A percentile compares a stretch with the other conserved stretches of the same genome.
phyloP scores from a whole-genome alignment of 2,329 filamentous ascomycete genomes.

The Aspergillaceae sp. region DNA sequence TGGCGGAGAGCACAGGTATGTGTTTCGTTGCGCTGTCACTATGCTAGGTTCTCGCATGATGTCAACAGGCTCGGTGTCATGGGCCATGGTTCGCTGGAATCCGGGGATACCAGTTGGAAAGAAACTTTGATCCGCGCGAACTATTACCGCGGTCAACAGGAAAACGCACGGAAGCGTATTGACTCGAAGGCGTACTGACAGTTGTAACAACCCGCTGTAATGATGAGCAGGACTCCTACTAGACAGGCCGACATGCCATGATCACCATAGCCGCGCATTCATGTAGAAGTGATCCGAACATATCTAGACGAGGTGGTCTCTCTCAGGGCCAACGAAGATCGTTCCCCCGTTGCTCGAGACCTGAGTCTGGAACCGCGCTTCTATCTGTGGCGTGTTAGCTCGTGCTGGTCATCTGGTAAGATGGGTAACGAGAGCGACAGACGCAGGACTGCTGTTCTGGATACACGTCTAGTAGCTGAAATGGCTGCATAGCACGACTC shows the following conservation, averaged over 20 bases:
- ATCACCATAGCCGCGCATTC: slow-evolving; percentile 49
- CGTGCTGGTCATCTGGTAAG: no score
- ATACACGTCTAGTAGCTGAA: no score
- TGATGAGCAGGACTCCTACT: background rate
- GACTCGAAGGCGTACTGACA: no score
- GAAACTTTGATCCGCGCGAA: slow-evolving; percentile 26
- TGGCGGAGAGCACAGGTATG: slow-evolving; percentile 43
- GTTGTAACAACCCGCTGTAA: no score
- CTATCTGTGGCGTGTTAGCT: slow-evolving; percentile 49
- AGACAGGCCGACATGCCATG: slow-evolving; percentile 35
- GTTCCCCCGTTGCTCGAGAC: slow-evolving; percentile 45
- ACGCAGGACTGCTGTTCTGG: no score
- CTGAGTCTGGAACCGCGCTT: slow-evolving; percentile 46
- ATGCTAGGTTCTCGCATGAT: slow-evolving; percentile 46
- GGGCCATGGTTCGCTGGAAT: slow-evolving; percentile 19
- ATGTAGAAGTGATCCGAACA: slow-evolving; percentile 20
- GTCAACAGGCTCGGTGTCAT: slow-evolving; percentile 25
- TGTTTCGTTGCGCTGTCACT: slow-evolving; percentile 40
- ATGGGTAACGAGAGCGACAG: no score
- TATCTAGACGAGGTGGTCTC: slow-evolving; percentile 22
- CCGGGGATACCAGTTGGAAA: slow-evolving; percentile 19
- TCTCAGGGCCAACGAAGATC: slow-evolving; percentile 40
- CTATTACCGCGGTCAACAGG: slow-evolving; percentile 15
- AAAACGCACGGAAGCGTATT: no score
- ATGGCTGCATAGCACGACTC: no score